Evolutionary conservation across 371 early-diverging fungal species (phyloP), one percentile per base, ranked within the genome.

Genomic region (Mucor plumbeus): DNA sequence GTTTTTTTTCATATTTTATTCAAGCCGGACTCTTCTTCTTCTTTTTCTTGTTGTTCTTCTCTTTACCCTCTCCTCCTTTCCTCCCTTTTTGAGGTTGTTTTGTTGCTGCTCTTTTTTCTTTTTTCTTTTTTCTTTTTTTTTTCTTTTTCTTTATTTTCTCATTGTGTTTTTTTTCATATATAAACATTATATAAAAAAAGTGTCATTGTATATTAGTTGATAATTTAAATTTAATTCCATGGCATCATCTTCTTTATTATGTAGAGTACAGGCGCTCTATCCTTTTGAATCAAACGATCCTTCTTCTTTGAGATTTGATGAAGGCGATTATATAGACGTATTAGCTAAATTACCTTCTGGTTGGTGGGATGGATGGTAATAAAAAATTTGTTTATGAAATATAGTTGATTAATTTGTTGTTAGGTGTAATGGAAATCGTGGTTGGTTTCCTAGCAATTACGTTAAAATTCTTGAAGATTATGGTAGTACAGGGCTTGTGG

Each of bases 341-440:
- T 81, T 93, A 26, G 81, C 88, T 7, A 90, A 91, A 66, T 88
- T 94, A 62, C 87, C 91, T 64, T 88, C 94, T 17, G 97, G 97
- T 2, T 97, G 97, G 97, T 97, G 97, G 97, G 92, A 95, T 72
- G 94, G 93, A 39, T 76, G 78, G 81, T 79, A 78, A 34, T 15
- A 33, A 53, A 9, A 21, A 5, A 15, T 5, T n/a, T 21, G 0
- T 33, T 13, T 34, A 8, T 31, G 34, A 31, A 26, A 9, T 4
- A 3, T 17, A n/a, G 14, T 21, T 7, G 5, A 55, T n/a, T 55
- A 15, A 55, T 14, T 15, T 54, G 17, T 31, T 17, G 61, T 41
- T 67, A 73, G 73, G 71, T 73, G 71, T 40, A 79, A 82, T 70
- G 85, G 81, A 58, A 72, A 71, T 59, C 81, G 86, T 59, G 94